These are phyloP conservation scores for Auriscalpium microsporum DNA, from an alignment of 768 basidiomycete genomes.

Conservation along the genomic window DNA sequence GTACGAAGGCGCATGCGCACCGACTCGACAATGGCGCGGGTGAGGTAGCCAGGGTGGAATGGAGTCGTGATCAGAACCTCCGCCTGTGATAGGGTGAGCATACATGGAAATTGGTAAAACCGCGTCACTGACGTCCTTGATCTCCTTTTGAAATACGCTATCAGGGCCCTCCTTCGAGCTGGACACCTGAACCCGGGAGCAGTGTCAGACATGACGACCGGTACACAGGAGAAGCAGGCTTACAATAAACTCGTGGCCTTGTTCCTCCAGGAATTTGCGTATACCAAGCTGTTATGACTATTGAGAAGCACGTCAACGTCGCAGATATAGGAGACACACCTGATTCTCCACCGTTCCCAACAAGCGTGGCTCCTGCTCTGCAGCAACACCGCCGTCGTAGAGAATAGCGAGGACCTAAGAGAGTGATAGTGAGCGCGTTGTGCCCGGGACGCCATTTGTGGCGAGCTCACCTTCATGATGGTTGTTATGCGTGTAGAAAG, in stretches of 20 bases:
- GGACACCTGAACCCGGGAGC: slow-evolving; percentile 42
- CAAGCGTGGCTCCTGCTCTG: slow-evolving; percentile 62
- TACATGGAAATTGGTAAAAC: no score
- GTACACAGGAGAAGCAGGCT: slow-evolving; percentile 12
- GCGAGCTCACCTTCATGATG: background rate
- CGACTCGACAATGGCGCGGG: slow-evolving; percentile 62
- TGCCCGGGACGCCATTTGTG: background rate
- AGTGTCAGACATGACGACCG: background rate
- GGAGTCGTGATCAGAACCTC: slow-evolving; percentile 79
- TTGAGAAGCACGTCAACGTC: background rate
- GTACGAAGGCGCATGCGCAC: slow-evolving; percentile 23
- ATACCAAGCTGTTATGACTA: slow-evolving; percentile 67
- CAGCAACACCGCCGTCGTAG: slow-evolving; percentile 60
- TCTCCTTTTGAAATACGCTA: slow-evolving; percentile 39
- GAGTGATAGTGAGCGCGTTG: background rate
- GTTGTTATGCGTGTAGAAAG: background rate
- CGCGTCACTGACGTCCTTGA: slow-evolving; percentile 53
- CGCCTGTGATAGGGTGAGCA: slow-evolving; percentile 35
- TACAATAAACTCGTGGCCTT: slow-evolving; percentile 73
- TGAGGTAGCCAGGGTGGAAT: slow-evolving; percentile 83
- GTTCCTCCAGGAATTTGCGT: slow-evolving; percentile 53
- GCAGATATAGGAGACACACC: slow-evolving; percentile 27
- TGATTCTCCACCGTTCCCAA: slow-evolving; percentile 77
- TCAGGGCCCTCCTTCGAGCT: slow-evolving; percentile 78
- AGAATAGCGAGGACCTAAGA: slow-evolving; percentile 63